Evolutionary conservation across 2,329 filamentous ascomycete species (phyloP).

Genomic region (Trichoderma sp.): DNA sequence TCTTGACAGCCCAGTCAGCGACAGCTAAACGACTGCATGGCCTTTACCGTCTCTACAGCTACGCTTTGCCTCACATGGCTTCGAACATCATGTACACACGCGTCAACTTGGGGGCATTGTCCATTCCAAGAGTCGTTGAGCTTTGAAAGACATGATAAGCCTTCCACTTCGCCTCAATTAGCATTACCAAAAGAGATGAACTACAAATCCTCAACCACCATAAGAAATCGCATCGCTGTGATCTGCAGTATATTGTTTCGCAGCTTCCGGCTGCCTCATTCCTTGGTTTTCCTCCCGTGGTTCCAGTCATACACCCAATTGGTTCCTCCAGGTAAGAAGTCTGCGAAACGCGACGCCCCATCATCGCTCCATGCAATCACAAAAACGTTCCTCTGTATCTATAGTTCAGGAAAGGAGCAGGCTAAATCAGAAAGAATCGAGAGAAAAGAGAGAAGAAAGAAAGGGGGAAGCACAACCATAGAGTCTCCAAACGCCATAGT

Average conservation of each 20-base stretch:
- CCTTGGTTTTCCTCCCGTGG: constrained; percentile 5
- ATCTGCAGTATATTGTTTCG: constrained; percentile 25
- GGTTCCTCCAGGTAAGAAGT: background rate
- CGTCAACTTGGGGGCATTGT: too few species aligned
- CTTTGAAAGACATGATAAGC: background rate
- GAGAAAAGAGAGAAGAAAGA: background rate
- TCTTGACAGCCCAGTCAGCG: background rate
- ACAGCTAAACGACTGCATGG: background rate
- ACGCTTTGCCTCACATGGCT: background rate
- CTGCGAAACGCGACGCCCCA: constrained; percentile 1
- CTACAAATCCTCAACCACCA: background rate
- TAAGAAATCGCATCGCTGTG: background rate
- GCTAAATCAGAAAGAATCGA: background rate
- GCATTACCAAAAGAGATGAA: constrained; percentile 21
- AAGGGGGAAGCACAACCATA: background rate
- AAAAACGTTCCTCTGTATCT: constrained; percentile 5
- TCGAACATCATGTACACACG: background rate
- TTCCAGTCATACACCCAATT: constrained; percentile 22
- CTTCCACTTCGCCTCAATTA: constrained; percentile 1
- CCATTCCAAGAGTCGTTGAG: too few species aligned
- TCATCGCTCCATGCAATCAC: constrained; percentile 18
- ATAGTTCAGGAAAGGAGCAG: background rate
- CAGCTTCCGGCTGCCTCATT: constrained; percentile 1
- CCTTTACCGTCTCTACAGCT: background rate
- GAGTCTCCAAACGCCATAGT: constrained; percentile 27